Base-by-base conservation (phyloP, 2,329 filamentous ascomycete species). In the Ampelomyces quisqualis region DNA sequence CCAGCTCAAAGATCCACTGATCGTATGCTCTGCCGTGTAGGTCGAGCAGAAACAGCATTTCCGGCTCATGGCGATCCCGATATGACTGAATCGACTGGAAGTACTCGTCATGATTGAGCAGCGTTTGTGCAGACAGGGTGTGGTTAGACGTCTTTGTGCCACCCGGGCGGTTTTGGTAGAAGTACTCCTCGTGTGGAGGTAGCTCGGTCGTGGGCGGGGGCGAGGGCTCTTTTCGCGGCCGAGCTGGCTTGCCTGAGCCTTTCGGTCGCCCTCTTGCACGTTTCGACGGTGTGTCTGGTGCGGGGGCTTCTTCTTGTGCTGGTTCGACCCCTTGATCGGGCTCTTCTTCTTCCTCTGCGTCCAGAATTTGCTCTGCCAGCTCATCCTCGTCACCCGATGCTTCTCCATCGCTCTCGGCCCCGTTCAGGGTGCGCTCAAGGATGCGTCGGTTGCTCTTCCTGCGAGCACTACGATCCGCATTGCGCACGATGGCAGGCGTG, bases 71-170 rank as follows among this genome's bases (percentile, higher is more conserved):
- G 0, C 79, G 80, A 53, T 95, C 86, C 43, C 76, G 63, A 51
- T 82, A 81, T 23, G 78, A 73, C 19, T 80, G 77, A 20, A 88
- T 73, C 20, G 85, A 71, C 30, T 80, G 76, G 57, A 95, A 95
- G 69, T 93, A 98, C 63, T 96, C 89, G 42, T 97, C 90, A 60
- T 96, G 90, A 1, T 87, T 90, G 41, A 97, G 81, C 8, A 95
- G 74, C 3, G 81, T 75, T 22, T 94, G 73, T 4, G 85, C 82
- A 1, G 85, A 78, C 4, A 97, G 75, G 0, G 82, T 95, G 52
- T 93, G 93, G 62, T 88, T 86, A 1, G 90, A 96, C 0, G 91
- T 95, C 68, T 90, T 90, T 30, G 81, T 76, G 3, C 82, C 79
- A 2, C 88, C 90, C 0, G 88, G 83, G 33, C 88, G 84, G 64